Conservation (phyloP, 2,329 filamentous ascomycete genomes). For the Sclerotinia glacialis region DNA sequence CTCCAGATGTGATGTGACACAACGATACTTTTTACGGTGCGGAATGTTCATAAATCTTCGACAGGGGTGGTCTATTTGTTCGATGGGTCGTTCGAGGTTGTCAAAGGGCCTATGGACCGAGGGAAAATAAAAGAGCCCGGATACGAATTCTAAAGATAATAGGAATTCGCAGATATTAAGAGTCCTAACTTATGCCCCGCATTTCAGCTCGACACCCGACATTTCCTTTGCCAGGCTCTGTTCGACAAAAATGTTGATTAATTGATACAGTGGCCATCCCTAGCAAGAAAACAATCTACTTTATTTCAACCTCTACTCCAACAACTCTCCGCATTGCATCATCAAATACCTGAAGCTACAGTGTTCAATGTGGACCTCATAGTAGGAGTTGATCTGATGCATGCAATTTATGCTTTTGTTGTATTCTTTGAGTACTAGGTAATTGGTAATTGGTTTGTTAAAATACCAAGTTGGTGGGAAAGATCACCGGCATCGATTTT, state of each 20-base stretch:
- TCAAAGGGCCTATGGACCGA: not conserved
- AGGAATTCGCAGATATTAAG: not conserved
- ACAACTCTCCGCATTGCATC: not conserved
- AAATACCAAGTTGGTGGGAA: not conserved
- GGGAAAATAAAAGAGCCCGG: not conserved
- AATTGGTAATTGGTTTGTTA: not conserved
- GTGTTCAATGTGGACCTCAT: not conserved
- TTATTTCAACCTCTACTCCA: not conserved
- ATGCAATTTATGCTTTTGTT: not conserved
- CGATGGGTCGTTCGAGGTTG: not conserved
- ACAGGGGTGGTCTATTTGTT: not conserved
- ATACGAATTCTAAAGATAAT: not conserved
- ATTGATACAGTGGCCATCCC: no score
- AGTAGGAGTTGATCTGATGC: not conserved
- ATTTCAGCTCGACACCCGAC: not conserved
- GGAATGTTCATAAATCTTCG: not conserved
- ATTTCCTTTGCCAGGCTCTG: not conserved
- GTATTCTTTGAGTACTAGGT: not conserved
- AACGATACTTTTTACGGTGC: not conserved
- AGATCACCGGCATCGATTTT: no score
- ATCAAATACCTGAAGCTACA: not conserved
- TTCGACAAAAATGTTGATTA: not conserved
- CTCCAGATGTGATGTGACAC: conserved; percentile 13
- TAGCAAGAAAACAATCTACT: no score
- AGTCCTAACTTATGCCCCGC: not conserved